Evolutionary conservation across 306 rosid genomes (phyloP).

Genomic region (Astragalus membranaceus): DNA sequence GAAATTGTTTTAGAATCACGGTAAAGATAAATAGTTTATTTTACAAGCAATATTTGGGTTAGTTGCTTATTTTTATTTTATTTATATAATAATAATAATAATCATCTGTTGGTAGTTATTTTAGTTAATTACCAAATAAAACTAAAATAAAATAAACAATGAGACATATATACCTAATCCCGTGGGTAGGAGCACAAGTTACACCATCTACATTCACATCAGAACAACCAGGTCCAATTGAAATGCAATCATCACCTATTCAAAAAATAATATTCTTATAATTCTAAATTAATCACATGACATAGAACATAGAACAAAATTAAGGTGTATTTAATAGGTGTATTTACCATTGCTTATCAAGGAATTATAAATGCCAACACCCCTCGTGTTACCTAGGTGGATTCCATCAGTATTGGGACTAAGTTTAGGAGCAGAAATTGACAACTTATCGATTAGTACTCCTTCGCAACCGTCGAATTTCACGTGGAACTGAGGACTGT

Average conservation of each 20-base stretch:
- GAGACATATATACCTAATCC: slow-evolving; percentile 75
- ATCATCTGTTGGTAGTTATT: neutral
- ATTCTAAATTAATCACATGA: slow-evolving; percentile 3
- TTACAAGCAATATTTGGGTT: neutral
- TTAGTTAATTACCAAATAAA: neutral
- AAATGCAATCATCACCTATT: slow-evolving; percentile 92
- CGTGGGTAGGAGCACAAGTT: slow-evolving; percentile 94
- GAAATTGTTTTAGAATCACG: slow-evolving; percentile 12
- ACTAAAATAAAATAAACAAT: neutral
- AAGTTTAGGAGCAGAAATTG: slow-evolving; percentile 81
- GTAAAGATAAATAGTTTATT: neutral
- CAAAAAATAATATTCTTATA: slow-evolving; percentile 6
- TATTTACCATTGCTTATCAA: slow-evolving; percentile 83
- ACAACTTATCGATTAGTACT: slow-evolving; percentile 53
- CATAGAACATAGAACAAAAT: neutral
- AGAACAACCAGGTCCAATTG: slow-evolving; percentile 82
- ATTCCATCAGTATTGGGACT: slow-evolving; percentile 98
- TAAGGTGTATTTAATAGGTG: too few relatives aligned
- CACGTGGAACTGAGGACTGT: slow-evolving; percentile 87
- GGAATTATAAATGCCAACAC: slow-evolving; percentile 65
- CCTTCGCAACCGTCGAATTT: slow-evolving; percentile 91
- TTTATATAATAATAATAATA: neutral
- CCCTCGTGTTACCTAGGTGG: slow-evolving; percentile 63
- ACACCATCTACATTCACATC: slow-evolving; percentile 75
- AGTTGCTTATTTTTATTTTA: neutral